Base-by-base conservation (phyloP, 371 early-diverging fungal species). In the Mucor irregularis region DNA sequence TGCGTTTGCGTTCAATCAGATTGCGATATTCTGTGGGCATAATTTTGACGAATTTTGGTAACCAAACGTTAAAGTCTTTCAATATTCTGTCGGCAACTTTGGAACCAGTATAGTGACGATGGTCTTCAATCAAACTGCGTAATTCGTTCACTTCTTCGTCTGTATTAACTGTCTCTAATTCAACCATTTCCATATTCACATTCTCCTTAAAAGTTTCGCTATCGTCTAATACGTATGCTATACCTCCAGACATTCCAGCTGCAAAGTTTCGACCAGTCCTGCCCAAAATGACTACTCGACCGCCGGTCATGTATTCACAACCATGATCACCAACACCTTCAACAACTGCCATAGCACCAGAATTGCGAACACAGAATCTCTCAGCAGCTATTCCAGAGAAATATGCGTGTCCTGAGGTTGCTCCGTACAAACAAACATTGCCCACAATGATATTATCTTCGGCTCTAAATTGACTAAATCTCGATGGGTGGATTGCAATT, bases 321-420 rank as follows among this genome's bases (percentile, higher is more conserved):
- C 97, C 98, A 71, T 98, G 98, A 76, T 98, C 98, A 53, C 98
- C 97, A 11, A 91, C 89, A 56, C 98, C 98, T 78, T 98, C 98
- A 45, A 92, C 90, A 5, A 98, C 96, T 24, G 96, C 95, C 39
- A 71, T 70, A n/a, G 97, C 98, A 54, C 98, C 98, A 6, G 95
- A 95, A 76, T 98, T 98, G 67, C 98, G 89, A 46, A 98, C 97
- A 53, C 92, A 90, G 82, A 98, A 98, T 59, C 98, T 90, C 73
- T 98, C 98, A n/a, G 96, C 96, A 43, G 96, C 97, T 50, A 96
- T 82, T 66, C 98, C 98, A 55, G 89, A 73, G 74, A 98, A 86
- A 80, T 90, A 97, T 0, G 93, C 92, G 53, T 85, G 78, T 38
- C 98, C 98, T 48, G 82, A 74, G 8, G 97, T 97, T n/a, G 98